Base-by-base conservation (phyloP, 2,329 filamentous ascomycete species). In the Colletotrichum tabaci region DNA sequence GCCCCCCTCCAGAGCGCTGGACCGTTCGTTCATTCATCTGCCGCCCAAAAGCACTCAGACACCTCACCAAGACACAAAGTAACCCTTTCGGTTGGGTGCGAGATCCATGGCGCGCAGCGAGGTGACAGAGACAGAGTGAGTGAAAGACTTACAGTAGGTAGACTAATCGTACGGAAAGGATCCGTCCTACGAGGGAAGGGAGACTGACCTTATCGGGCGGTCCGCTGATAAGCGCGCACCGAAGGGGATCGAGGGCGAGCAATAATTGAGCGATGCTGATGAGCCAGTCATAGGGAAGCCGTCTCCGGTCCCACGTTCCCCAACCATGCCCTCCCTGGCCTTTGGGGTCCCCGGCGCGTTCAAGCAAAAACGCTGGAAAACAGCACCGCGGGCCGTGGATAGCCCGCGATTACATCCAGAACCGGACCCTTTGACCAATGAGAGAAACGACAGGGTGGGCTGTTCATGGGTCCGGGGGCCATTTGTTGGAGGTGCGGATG, bases 171-270 rank as follows among this genome's bases (percentile, higher is more conserved):
- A 30, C 16, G 50, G 30, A 65, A 40, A 23, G 47, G 42, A 60
- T 12, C 23, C 44, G 58, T 30, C 26, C 30, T 15, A 16, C 15
- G n/a, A 50, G 18, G 30, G 55, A 58, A 21, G 63, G 44, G 57
- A 67, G 49, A 49, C 40, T 23, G 16, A 16, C 26, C 65, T 62
- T 69, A 69, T 66, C 61, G 21, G 53, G 30, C n/a, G 47, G 40
- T 35, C 46, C 67, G 61, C 55, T 55, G 67, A 69, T 69, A 69
- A 66, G 67, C 67, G 67, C 60, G 60, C 35, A 57, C 56, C 46
- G 47, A 49, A 42, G 15, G 9, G 44, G 63, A 2, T 46, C 35
- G 63, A 65, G 40, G 30, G 7, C 30, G 30, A 9, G 47, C 53
- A 60, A 65, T 61, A 68, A 26, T 30, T 30, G 35, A 58, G 30